Evolutionary conservation across 129 eudicot genomes (phyloP).

Genomic region (Flaveria bidentis): DNA sequence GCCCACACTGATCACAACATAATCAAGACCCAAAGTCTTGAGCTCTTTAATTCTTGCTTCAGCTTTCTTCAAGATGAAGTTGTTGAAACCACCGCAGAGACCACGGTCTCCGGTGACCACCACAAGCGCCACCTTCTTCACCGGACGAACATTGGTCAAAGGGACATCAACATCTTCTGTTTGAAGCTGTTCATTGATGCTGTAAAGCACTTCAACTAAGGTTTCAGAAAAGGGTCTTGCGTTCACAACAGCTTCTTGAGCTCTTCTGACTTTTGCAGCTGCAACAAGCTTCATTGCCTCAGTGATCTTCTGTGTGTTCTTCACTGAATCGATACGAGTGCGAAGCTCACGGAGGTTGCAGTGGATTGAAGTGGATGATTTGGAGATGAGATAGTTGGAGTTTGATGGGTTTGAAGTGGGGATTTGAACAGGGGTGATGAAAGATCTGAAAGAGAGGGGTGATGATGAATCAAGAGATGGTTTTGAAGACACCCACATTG

Average conservation of each 20-base stretch:
- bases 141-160: constrained; percentile 52
- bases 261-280: constrained; percentile 67
- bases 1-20: constrained; percentile 55
- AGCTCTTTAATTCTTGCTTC: constrained; percentile 49
- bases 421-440: constrained; percentile 33
- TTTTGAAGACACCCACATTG: constrained; percentile 48
- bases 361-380: constrained; percentile 36
- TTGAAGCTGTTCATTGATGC: constrained; percentile 57
- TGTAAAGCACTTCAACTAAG: constrained; percentile 52
- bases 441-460: constrained; percentile 34
- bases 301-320: constrained; percentile 63
- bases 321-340: constrained; percentile 50
- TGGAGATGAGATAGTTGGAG: constrained; percentile 16
- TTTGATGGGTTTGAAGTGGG: constrained; percentile 29
- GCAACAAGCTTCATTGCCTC: constrained; percentile 79
- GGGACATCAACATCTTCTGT: constrained; percentile 65
- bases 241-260: constrained; percentile 70
- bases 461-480: constrained; percentile 44
- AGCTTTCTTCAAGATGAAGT: constrained; percentile 47
- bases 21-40: constrained; percentile 49
- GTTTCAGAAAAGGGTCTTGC: constrained; percentile 66
- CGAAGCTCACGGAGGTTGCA: constrained; percentile 53
- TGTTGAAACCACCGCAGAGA: constrained; percentile 65
- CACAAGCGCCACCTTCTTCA: constrained; percentile 60
- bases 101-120: constrained; percentile 71